These are phyloP conservation scores for Penicillium polonicum DNA, from an alignment of 2,329 filamentous ascomycete genomes.

Conservation along the genomic window DNA sequence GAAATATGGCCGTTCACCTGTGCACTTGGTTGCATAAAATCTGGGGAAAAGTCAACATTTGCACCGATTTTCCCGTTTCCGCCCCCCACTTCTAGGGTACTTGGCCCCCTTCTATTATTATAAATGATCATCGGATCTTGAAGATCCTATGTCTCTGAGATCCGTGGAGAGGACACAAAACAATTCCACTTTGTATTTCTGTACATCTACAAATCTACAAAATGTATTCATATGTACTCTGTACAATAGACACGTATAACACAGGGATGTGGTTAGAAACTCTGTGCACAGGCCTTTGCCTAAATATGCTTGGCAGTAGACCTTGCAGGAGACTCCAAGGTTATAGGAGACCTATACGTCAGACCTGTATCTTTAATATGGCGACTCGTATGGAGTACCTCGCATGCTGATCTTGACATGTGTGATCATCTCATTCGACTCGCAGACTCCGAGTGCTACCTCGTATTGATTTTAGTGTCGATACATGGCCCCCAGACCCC, in stretches of 20 bases:
- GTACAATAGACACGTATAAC: too few relatives aligned
- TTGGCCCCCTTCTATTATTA: neutral
- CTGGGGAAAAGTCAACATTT: neutral
- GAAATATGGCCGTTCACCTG: neutral
- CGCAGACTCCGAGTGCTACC: neutral
- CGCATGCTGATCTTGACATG: neutral
- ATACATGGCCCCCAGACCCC: neutral
- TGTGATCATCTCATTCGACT: neutral
- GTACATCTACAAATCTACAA: too few relatives aligned
- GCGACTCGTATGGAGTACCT: neutral
- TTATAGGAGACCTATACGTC: neutral
- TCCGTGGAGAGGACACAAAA: neutral
- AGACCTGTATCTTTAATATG: neutral
- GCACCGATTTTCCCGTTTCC: neutral
- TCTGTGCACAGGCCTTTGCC: neutral
- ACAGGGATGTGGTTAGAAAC: neutral
- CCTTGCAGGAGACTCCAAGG: neutral
- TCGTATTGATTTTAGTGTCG: neutral
- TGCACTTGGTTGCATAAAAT: neutral
- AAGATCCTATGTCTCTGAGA: neutral
- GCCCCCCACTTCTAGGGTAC: neutral
- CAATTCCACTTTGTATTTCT: too few relatives aligned
- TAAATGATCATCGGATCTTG: neutral
- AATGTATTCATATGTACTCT: too few relatives aligned
- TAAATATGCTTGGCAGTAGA: conserved; percentile 4